These are phyloP conservation scores for Monosporozyma yasuniensis DNA, from an alignment of 805 yeast species.

Conservation along the genomic window DNA sequence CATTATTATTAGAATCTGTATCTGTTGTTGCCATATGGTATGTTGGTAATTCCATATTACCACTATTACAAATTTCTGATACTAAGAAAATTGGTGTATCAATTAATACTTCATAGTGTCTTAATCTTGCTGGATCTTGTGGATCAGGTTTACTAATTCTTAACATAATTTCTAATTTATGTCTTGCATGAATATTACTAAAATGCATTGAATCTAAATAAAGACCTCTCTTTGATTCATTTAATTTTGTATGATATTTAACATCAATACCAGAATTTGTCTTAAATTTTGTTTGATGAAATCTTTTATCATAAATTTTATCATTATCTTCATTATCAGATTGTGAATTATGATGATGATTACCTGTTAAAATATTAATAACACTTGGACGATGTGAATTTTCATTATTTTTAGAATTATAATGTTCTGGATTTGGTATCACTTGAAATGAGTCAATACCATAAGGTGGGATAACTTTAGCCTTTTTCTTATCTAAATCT, in stretches of 20 bases:
- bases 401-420: not conserved
- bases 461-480: slow-evolving; percentile 28
- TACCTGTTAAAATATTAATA: slow-evolving; percentile 14
- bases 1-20: slow-evolving; percentile 5
- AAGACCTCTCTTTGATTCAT: slow-evolving; percentile 30
- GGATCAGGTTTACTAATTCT: slow-evolving; percentile 57
- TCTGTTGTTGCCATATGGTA: slow-evolving; percentile 23
- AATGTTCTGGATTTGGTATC: slow-evolving; percentile 13
- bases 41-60: slow-evolving; percentile 33
- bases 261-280: slow-evolving; percentile 17
- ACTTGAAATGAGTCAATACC: slow-evolving; percentile 27
- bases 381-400: slow-evolving; percentile 12
- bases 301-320: slow-evolving; percentile 4
- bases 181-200: slow-evolving; percentile 52
- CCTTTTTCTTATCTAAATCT: slow-evolving; percentile 20
- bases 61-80: slow-evolving; percentile 34
- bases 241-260: slow-evolving; percentile 15
- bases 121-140: slow-evolving; percentile 38
- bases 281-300: slow-evolving; percentile 11
- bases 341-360: slow-evolving; percentile 1
- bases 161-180: slow-evolving; percentile 60
- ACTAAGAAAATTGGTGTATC: slow-evolving; percentile 61
- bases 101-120: slow-evolving; percentile 71
- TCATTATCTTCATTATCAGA: not conserved
- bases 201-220: slow-evolving; percentile 55